Percentiles rank a stretch among this genome's conserved stretches.
These are phyloP conservation scores for Kondoa malvinella DNA, from an alignment of 768 basidiomycete species.

Conservation along the genomic window DNA sequence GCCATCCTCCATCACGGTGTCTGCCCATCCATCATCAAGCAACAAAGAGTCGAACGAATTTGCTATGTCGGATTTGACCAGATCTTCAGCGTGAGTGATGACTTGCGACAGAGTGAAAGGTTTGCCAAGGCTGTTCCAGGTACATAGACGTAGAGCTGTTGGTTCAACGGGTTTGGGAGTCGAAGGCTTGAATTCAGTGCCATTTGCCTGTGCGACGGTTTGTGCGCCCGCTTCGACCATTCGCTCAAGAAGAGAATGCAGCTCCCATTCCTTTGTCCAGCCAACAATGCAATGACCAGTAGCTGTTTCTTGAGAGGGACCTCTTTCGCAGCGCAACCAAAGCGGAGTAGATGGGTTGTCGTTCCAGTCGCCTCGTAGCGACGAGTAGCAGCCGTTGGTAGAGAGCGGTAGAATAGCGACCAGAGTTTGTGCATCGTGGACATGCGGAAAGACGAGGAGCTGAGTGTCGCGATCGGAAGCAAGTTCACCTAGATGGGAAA, in stretches of 20 bases:
- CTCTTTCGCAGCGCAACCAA: slow-evolving; percentile 1
- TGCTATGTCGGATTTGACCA: background rate
- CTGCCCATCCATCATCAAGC: slow-evolving; percentile 28
- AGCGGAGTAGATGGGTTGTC: background rate
- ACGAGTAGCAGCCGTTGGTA: background rate
- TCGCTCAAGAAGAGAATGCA: background rate
- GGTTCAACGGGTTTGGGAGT: background rate
- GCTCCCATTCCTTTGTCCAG: background rate
- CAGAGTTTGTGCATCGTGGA: background rate
- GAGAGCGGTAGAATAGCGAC: slow-evolving; percentile 13
- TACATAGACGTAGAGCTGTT: slow-evolving; percentile 16
- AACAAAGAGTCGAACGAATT: slow-evolving; percentile 16
- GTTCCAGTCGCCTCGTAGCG: slow-evolving; percentile 9
- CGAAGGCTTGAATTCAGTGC: background rate
- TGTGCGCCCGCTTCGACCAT: background rate
- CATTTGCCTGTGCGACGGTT: background rate
- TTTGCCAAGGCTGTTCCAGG: slow-evolving; percentile 24
- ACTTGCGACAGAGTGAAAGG: slow-evolving; percentile 17
- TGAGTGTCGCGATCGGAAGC: slow-evolving; percentile 3
- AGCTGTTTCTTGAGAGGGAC: background rate
- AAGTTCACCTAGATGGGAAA: slow-evolving; percentile 1
- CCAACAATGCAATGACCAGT: background rate
- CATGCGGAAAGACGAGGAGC: slow-evolving; percentile 5
- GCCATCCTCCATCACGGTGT: slow-evolving; percentile 6
- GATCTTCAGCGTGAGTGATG: slow-evolving; percentile 11